Evolutionary conservation across 2,329 filamentous ascomycete genomes (phyloP).

Genomic region (Parastagonospora nodorum): DNA sequence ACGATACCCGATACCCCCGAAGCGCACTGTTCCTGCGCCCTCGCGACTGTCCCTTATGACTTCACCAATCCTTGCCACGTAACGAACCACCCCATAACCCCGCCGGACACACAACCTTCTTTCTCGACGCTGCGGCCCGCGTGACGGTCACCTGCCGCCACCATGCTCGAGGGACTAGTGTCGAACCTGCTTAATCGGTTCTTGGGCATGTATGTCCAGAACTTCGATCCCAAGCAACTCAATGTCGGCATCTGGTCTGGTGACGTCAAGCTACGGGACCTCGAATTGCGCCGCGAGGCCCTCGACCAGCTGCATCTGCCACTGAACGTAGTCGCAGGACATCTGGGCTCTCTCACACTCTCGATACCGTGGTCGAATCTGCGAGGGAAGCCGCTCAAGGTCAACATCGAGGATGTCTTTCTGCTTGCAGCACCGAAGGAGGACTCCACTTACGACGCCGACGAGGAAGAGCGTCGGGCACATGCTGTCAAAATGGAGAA

Average conservation of each 20-base stretch:
- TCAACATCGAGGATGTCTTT: conserved; percentile 97
- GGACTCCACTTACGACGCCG: conserved; percentile 89
- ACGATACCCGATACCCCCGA: conserved; percentile 35
- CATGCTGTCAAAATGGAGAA: conserved; percentile 99
- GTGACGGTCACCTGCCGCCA: conserved; percentile 67
- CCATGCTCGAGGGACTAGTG: conserved; percentile 96
- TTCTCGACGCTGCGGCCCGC: conserved; percentile 64
- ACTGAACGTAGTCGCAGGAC: conserved; percentile 94
- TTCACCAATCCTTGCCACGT: conserved; percentile 36
- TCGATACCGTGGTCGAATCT: conserved; percentile 98
- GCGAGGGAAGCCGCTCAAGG: conserved; percentile 88
- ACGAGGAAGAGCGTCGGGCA: conserved; percentile 84
- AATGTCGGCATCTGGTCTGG: conserved; percentile 99
- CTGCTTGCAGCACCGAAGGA: conserved; percentile 93
- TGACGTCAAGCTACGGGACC: conserved; percentile 91
- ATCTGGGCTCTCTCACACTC: conserved; percentile 88
- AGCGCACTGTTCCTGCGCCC: conserved; percentile 19
- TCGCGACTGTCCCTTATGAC: conserved; percentile 36
- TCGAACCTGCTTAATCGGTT: conserved; percentile 98
- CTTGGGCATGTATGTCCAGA: conserved; percentile 99
- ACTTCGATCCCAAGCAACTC: conserved; percentile 96
- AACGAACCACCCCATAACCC: conserved; percentile 28
- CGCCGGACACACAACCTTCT: conserved; percentile 20
- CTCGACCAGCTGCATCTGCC: conserved; percentile 96
- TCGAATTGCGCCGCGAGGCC: conserved; percentile 91